phyloP scores from a whole-genome alignment of 1,139 yeast species.

The Yamadazyma aaseri region DNA sequence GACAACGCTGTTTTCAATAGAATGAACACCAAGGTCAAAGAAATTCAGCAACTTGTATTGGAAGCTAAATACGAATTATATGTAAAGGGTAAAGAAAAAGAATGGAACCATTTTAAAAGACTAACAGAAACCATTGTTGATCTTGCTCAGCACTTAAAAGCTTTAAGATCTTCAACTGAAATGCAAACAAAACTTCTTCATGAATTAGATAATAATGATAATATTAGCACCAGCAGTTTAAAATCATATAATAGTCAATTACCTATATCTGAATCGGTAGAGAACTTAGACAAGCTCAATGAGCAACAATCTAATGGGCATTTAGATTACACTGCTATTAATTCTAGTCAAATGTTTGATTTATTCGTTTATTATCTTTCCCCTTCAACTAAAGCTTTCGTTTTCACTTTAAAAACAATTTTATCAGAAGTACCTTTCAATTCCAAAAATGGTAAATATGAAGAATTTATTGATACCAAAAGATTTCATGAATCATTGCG shows the following conservation, averaged over 20 bases:
- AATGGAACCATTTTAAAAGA: constrained; percentile 43
- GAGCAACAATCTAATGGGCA: constrained; percentile 8
- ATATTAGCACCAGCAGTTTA: constrained; percentile 13
- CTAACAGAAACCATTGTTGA: constrained; percentile 54
- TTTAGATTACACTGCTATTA: constrained; percentile 27
- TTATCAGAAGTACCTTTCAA: constrained; percentile 61
- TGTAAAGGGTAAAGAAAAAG: constrained; percentile 53
- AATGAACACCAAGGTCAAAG: constrained; percentile 40
- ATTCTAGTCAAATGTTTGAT: constrained; percentile 56
- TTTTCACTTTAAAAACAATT: constrained; percentile 62
- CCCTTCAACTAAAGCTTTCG: constrained; percentile 69
- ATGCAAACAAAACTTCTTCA: constrained; percentile 59
- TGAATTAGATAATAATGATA: constrained; percentile 12
- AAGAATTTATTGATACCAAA: constrained; percentile 34
- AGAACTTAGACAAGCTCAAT: constrained; percentile 22
- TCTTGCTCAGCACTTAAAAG: constrained; percentile 61
- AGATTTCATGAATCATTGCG: constrained; percentile 50
- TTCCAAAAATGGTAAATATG: constrained; percentile 22
- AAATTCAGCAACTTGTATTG: constrained; percentile 45
- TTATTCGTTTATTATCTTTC: constrained; percentile 66
- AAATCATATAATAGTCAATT: constrained; percentile 20
- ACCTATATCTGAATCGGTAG: constrained; percentile 26
- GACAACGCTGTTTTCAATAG: constrained; percentile 36
- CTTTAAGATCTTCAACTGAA: constrained; percentile 64
- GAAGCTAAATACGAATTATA: constrained; percentile 65